Conservation (phyloP, 2,329 filamentous ascomycete species). For the Fusarium duplospermum region DNA sequence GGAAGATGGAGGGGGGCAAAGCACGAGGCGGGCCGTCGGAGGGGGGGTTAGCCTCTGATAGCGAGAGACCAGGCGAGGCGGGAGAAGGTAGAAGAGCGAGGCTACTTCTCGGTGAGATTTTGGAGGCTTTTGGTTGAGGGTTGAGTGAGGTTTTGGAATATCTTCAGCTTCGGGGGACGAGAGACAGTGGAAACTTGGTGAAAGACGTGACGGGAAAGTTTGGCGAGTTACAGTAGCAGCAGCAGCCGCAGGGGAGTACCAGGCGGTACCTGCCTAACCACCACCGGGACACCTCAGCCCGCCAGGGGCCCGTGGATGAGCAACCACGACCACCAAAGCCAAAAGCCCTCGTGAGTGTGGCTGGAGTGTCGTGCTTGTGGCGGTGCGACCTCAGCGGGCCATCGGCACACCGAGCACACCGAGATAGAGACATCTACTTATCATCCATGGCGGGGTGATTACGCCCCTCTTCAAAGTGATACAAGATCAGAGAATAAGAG, state of each 20-base stretch:
- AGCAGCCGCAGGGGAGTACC: constrained; percentile 23
- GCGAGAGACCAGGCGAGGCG: constrained; percentile 5
- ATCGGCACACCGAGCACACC: background rate
- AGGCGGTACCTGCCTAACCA: constrained; percentile 30
- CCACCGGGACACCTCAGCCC: constrained; percentile 26
- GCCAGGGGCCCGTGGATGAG: background rate
- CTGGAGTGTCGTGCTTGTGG: constrained; percentile 13
- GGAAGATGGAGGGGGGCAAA: constrained; percentile 15
- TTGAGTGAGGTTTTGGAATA: constrained; percentile 16
- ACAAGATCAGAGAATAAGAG: background rate
- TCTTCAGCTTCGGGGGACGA: constrained; percentile 24
- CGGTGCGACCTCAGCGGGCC: constrained; percentile 6
- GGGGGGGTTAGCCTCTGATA: background rate
- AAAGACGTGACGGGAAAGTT: constrained; percentile 38
- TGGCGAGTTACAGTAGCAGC: constrained; percentile 30
- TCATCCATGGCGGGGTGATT: constrained; percentile 26
- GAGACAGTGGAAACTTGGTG: constrained; percentile 24
- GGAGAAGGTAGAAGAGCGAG: constrained; percentile 1
- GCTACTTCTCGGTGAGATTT: background rate
- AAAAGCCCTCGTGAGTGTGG: constrained; percentile 29
- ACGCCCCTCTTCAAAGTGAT: constrained; percentile 6
- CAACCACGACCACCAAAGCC: background rate
- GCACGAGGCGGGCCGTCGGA: constrained; percentile 19
- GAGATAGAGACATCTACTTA: constrained; percentile 8
- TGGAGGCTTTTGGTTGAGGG: constrained; percentile 6